Percentiles rank a stretch among this genome's conserved stretches.
phyloP scores from a whole-genome alignment of 768 basidiomycete species.

The Lyophyllum semitale region DNA sequence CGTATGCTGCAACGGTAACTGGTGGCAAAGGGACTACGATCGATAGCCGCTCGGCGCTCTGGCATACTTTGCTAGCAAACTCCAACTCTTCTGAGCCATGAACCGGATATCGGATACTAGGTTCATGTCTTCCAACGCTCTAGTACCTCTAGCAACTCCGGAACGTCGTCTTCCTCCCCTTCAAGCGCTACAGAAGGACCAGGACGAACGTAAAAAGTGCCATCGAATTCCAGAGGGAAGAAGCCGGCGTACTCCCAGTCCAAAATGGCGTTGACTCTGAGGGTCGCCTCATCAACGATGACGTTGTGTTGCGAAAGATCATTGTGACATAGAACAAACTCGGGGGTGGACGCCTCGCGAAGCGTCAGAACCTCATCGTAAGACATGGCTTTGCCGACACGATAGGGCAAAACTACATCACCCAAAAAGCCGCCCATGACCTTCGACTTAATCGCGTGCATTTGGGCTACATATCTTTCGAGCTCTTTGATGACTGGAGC shows the following conservation, averaged over 20 bases:
- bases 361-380: background rate
- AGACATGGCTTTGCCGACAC: background rate
- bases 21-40: too few relatives aligned
- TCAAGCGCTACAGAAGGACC: background rate
- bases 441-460: background rate
- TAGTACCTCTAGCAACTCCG: background rate
- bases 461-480: background rate
- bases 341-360: background rate
- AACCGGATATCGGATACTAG: too few relatives aligned
- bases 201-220: background rate
- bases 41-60: too few relatives aligned
- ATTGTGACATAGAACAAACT: background rate
- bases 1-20: too few relatives aligned
- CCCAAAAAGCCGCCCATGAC: background rate
- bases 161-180: background rate
- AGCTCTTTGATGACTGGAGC: background rate
- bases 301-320: constrained; percentile 1
- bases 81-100: too few relatives aligned
- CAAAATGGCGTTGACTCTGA: background rate
- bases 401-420: background rate
- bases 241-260: constrained; percentile 2
- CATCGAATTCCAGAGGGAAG: background rate
- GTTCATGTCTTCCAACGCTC: background rate
- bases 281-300: background rate
- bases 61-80: too few relatives aligned